Conservation (phyloP, 257 asterid genomes). For the Vinca minor region DNA sequence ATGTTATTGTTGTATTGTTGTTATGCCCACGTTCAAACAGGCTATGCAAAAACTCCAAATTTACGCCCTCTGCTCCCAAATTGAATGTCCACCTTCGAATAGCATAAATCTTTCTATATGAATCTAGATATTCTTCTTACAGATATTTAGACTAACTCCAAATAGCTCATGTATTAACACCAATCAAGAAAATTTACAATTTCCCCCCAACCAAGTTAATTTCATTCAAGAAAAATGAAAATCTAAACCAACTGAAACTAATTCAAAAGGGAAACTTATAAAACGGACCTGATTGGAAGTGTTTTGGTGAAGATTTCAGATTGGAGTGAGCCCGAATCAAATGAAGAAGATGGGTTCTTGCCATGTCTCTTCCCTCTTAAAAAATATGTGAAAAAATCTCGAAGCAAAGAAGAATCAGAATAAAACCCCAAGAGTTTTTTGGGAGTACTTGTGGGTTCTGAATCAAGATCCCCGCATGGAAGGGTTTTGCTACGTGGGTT, state of each 20-base stretch:
- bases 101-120: too few species aligned
- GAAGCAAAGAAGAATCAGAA: too few species aligned
- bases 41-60: too few species aligned
- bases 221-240: not conserved
- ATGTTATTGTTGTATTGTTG: too few species aligned
- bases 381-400: not conserved
- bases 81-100: too few species aligned
- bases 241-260: not conserved
- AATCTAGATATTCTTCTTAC: too few species aligned
- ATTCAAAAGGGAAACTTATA: not conserved
- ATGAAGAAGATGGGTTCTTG: slow-evolving; percentile 46
- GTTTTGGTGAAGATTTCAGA: slow-evolving; percentile 27
- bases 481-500: too few species aligned
- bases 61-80: too few species aligned
- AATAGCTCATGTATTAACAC: not conserved
- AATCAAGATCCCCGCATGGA: too few species aligned
- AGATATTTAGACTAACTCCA: too few species aligned
- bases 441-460: not conserved
- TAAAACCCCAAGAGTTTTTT: too few species aligned
- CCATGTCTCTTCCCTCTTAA: slow-evolving; percentile 28
- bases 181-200: not conserved
- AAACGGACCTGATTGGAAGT: slow-evolving; percentile 43
- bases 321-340: slow-evolving; percentile 47
- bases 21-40: too few species aligned
- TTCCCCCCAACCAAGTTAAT: not conserved